Conservation (phyloP, 2,329 filamentous ascomycete genomes). For the Huntiella abstrusa region DNA sequence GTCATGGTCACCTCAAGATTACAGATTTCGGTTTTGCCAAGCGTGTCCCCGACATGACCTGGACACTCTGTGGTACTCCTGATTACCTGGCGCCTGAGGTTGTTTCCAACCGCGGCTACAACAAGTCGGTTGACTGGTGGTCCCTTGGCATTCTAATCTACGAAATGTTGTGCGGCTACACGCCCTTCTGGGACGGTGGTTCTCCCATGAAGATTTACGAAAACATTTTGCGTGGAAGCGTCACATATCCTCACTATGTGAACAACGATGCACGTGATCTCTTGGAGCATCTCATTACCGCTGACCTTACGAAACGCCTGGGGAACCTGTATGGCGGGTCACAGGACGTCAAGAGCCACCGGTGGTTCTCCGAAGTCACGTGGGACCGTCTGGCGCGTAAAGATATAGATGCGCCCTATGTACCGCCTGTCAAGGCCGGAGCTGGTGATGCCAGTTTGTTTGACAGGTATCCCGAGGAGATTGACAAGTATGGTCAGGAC, state of each 20-base stretch:
- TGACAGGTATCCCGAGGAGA: constrained; percentile 94
- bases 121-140: constrained; percentile 99
- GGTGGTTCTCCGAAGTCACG: constrained; percentile 94
- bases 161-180: constrained; percentile 98
- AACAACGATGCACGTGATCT: constrained; percentile 87
- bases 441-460: constrained; percentile 94
- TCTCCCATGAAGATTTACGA: constrained; percentile 99
- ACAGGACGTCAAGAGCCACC: constrained; percentile 82
- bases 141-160: constrained; percentile 95
- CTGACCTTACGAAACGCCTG: constrained; percentile 82
- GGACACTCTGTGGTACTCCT: constrained; percentile 93
- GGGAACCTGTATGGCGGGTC: constrained; percentile 85
- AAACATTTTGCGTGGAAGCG: constrained; percentile 87
- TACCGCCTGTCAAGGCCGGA: constrained; percentile 83
- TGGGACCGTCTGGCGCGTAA: constrained; percentile 90
- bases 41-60: constrained; percentile 94
- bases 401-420: constrained; percentile 96
- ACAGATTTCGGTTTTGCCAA: constrained; percentile 98
- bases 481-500: constrained; percentile 66
- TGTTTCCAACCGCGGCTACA: constrained; percentile 98
- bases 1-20: constrained; percentile 89
- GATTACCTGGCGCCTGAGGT: constrained; percentile 97
- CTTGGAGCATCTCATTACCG: constrained; percentile 79
- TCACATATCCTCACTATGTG: constrained; percentile 94
- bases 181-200: constrained; percentile 95